Percentiles rank a stretch among this genome's conserved stretches.
phyloP scores from a whole-genome alignment of 345 rosid species.

The Rhodamnia rubescens region DNA sequence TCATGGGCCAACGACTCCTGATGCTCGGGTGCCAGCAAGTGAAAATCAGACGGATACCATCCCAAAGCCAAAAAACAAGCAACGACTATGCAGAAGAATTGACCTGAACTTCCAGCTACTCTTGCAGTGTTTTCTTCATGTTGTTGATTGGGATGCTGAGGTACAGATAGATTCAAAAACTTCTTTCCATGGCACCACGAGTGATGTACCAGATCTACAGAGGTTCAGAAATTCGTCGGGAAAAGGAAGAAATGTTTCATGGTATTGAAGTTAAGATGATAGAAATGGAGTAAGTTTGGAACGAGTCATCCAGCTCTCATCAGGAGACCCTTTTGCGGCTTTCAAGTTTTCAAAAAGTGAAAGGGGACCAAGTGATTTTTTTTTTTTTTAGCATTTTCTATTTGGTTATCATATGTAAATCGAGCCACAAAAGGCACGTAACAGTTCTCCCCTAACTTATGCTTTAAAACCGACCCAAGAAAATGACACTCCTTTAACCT shows the following conservation, averaged over 20 bases:
- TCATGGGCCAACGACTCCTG: not conserved
- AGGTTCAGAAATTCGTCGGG: not conserved
- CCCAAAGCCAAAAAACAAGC: not conserved
- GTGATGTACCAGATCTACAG: not conserved
- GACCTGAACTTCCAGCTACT: not conserved
- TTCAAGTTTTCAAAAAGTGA: not conserved
- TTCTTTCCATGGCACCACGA: not conserved
- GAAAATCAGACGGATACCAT: not conserved
- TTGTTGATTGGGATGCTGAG: not conserved
- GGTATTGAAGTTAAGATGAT: not conserved
- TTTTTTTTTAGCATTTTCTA: not conserved
- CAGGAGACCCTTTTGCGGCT: not conserved
- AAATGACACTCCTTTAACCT: too few relatives aligned
- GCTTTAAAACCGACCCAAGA: not conserved
- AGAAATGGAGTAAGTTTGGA: not conserved
- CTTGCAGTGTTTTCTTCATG: not conserved
- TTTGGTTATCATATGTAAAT: not conserved
- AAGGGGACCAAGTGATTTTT: not conserved
- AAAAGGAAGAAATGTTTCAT: not conserved
- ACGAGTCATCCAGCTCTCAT: not conserved
- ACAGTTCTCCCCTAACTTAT: not conserved
- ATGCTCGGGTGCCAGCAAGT: not conserved
- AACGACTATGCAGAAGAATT: not conserved
- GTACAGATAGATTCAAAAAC: not conserved
- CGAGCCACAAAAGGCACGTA: not conserved